Evolutionary conservation across 192 early-diverging fungal genomes (phyloP), one percentile per base, ranked within the genome.

Genomic region (Blastocladiella britannica): DNA sequence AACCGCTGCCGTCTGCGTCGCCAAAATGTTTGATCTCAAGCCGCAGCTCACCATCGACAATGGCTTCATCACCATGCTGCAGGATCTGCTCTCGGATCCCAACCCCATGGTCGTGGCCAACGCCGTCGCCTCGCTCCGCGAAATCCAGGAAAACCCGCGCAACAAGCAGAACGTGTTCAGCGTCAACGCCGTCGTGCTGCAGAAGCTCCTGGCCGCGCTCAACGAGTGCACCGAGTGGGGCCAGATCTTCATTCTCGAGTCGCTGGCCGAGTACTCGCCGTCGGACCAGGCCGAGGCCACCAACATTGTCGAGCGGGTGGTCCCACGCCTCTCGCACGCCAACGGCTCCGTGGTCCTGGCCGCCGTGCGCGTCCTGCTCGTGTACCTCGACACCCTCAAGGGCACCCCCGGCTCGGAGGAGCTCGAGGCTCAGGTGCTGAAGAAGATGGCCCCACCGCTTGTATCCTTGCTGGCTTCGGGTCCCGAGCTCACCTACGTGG

Each of bases 181-280:
- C 18, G 74, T 98, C 43, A 88, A 89, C 55, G 62, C 72, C 18
- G 59, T 65, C 24, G 73, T 75, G 12, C 78, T 91, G 53, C 72
- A 77, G 53, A 91, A 89, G 68, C 73, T 98, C 64, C 68, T 98
- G 63, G 79, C 86, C 7, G 93, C 93, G 5, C 64, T 98, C 52
- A 98, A 98, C 69, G 94, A 96, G 67, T 96, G 93, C 66, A 88
- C 87, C 30, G 94, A 98, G 81, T 98, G 94, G 94, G 93, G 94
- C 51, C 91, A 96, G 63, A 91, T 94, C 56, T 83, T 88, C 51
- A 94, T 98, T 58, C 71, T 97, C 6, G 84, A 87, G 56, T 81
- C 87, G 0, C 65, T 93, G 51, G 78, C 78, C 20, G 80, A 82
- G 20, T 93, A 92, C 62, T 65, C 67, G 43, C 88, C 89, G 29